These are phyloP conservation scores for Nemania bipapillata DNA, from an alignment of 2,329 filamentous ascomycete species.

Conservation along the genomic window DNA sequence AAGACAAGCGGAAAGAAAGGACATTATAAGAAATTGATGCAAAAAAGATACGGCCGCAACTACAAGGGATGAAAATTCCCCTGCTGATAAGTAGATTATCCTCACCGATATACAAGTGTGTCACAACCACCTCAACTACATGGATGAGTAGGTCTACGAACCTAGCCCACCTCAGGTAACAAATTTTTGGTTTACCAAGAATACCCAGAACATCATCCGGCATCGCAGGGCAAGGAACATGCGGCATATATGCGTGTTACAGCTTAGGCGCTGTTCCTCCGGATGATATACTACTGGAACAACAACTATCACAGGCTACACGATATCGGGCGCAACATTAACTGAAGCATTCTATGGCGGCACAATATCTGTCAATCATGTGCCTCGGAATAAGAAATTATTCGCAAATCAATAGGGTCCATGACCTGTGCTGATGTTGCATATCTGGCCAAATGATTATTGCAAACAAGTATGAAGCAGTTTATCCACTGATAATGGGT, in stretches of 20 bases:
- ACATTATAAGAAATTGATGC: conserved; percentile 82
- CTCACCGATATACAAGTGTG: conserved; percentile 1
- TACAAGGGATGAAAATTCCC: conserved; percentile 43
- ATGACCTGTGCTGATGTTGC: not conserved
- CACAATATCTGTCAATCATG: not conserved
- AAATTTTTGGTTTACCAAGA: not conserved
- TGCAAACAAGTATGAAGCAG: not conserved
- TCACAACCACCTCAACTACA: not conserved
- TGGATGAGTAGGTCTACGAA: not conserved
- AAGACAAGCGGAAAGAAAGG: conserved; percentile 91
- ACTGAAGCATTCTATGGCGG: not conserved
- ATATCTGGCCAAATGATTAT: not conserved
- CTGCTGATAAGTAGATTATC: conserved; percentile 3
- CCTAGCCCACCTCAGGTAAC: not conserved
- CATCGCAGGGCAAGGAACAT: not conserved
- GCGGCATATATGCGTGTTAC: not conserved
- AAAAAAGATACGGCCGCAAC: conserved; percentile 49
- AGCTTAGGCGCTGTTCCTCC: not conserved
- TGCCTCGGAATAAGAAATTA: not conserved
- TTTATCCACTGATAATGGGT: not conserved
- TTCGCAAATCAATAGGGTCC: not conserved
- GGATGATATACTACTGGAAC: not conserved
- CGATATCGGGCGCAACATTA: not conserved
- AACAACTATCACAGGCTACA: not conserved
- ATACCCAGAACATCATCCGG: not conserved